Percentiles rank a stretch among this genome's conserved stretches.
Evolutionary conservation across 75 land plant species (phyloP).

Genomic region (Sequoiadendron giganteum): DNA sequence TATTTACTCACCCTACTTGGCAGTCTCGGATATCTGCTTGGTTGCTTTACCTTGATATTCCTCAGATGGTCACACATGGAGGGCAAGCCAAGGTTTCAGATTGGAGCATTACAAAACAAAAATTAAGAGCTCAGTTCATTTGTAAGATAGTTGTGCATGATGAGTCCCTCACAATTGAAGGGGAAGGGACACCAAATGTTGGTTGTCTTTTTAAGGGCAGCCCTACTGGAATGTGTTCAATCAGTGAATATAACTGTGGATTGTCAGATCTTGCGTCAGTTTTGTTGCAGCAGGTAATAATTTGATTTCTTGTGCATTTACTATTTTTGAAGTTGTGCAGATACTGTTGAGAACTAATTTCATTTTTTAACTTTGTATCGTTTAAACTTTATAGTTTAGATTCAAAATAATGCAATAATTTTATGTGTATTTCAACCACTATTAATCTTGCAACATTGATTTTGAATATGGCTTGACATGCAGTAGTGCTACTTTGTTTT

Average conservation of each 20-base stretch:
- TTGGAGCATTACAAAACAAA: constrained; percentile 11
- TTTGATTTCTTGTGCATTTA: neutral
- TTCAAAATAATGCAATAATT: neutral
- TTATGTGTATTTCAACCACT: constrained; percentile 1
- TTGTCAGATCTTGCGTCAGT: constrained; percentile 76
- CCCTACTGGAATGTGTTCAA: constrained; percentile 19
- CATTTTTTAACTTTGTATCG: neutral
- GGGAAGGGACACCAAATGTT: constrained; percentile 63
- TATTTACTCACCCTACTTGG: constrained; percentile 83
- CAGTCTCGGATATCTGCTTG: constrained; percentile 84
- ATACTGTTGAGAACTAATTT: neutral
- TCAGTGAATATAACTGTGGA: constrained; percentile 56
- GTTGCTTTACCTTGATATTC: constrained; percentile 77
- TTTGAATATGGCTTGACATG: neutral
- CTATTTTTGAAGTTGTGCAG: neutral
- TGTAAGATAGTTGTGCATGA: constrained; percentile 70
- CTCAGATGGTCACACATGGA: constrained; percentile 45
- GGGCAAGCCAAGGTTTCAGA: constrained; percentile 20
- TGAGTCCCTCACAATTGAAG: constrained; percentile 66
- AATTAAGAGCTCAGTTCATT: constrained; percentile 46
- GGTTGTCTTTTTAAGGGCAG: constrained; percentile 45
- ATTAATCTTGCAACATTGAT: neutral
- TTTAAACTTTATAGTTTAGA: neutral
- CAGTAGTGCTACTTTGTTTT: neutral
- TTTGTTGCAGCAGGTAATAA: constrained; percentile 80